Evolutionary conservation across 208 protist genomes (phyloP).

Genomic region (Herpetomonas muscarum): DNA sequence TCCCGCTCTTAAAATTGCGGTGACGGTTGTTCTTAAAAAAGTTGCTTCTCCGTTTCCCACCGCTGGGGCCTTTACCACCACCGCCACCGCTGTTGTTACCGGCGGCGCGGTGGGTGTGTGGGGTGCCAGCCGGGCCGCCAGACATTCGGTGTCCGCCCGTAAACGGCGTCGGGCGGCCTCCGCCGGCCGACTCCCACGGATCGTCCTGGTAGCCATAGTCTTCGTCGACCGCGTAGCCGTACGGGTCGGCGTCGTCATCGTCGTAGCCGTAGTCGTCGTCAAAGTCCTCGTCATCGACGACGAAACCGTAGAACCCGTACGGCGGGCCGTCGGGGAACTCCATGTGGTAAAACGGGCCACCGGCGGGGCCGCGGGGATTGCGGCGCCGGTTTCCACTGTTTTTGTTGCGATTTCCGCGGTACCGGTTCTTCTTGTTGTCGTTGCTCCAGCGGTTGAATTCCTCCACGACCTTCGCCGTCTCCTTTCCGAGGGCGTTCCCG

Average conservation of each 20-base stretch:
- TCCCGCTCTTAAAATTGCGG: too few species aligned
- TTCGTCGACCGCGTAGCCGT: conserved; percentile 46
- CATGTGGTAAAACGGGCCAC: conserved; percentile 50
- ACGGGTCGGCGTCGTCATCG: conserved; percentile 29
- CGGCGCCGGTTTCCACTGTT: conserved; percentile 5
- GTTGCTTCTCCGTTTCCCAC: neutral
- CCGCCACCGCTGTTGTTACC: neutral
- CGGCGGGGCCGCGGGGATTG: neutral
- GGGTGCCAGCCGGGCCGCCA: conserved; percentile 18
- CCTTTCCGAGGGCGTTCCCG: conserved; percentile 78
- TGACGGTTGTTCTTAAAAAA: too few species aligned
- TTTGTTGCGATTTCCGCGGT: conserved; percentile 7
- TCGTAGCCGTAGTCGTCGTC: conserved; percentile 33
- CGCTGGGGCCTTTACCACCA: neutral
- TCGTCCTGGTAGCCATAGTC: conserved; percentile 18
- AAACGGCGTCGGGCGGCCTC: conserved; percentile 47
- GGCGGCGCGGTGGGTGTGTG: conserved; percentile 6
- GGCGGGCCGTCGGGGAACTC: conserved; percentile 68
- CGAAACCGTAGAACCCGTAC: conserved; percentile 46
- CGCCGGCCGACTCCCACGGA: conserved; percentile 13
- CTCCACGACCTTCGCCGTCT: conserved; percentile 45
- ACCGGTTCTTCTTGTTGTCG: conserved; percentile 35
- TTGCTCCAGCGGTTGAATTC: conserved; percentile 86
- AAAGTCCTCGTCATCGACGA: conserved; percentile 20
- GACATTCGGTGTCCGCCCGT: conserved; percentile 59